Conservation (phyloP, 306 rosid species). For the Crotalaria pallida region DNA sequence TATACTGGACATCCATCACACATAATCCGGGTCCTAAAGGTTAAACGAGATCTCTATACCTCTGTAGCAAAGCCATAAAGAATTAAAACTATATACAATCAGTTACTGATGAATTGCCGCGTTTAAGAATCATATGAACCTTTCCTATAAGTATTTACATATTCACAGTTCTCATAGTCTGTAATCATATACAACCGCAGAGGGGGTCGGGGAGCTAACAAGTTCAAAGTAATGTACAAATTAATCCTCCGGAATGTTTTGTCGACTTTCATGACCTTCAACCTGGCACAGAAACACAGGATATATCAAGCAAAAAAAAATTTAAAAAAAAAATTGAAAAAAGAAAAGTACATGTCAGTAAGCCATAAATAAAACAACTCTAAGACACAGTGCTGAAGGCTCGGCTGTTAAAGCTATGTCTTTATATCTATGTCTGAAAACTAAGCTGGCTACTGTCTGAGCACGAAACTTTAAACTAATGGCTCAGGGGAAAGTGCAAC, state of each 20-base stretch:
- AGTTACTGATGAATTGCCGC: not conserved
- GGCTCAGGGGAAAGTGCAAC: not conserved
- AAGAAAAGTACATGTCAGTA: not conserved
- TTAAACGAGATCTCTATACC: not conserved
- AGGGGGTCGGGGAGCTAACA: not conserved
- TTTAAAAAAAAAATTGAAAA: not conserved
- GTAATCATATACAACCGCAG: not conserved
- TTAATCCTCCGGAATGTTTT: not conserved
- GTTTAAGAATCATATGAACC: not conserved
- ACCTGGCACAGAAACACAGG: constrained; percentile 20
- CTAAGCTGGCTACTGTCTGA: constrained; percentile 4
- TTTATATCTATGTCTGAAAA: not conserved
- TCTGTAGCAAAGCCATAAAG: not conserved
- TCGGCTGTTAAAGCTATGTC: not conserved
- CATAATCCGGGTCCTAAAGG: not conserved
- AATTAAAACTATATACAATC: not conserved
- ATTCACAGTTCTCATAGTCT: not conserved
- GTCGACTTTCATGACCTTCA: constrained; percentile 18
- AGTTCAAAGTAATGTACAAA: constrained; percentile 1
- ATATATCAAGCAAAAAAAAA: not conserved
- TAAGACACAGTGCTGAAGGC: not conserved
- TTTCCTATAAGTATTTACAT: constrained; percentile 22
- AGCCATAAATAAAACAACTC: not conserved
- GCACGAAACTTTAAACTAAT: constrained; percentile 15
- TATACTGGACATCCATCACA: not conserved